A percentile compares a stretch with the other conserved stretches of the same genome.
Conservation (phyloP, 169 alveolate genomes). For the Plasmodium yoelii region DNA sequence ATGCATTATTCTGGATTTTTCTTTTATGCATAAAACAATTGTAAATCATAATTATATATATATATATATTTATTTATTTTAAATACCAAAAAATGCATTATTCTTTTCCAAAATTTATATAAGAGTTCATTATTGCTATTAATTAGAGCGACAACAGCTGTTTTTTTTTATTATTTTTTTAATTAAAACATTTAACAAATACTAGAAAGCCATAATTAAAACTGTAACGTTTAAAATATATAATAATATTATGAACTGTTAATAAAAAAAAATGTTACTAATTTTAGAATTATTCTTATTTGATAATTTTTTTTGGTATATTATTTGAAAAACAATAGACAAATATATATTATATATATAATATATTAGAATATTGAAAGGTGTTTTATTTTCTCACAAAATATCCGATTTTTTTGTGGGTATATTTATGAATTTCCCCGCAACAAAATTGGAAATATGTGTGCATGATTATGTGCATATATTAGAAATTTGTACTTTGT, state of each 20-base stretch:
- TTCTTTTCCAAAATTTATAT: not conserved
- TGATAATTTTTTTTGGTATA: constrained; percentile 13
- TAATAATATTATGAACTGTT: constrained; percentile 14
- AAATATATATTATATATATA: not conserved
- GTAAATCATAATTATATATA: too few species aligned
- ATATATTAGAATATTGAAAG: constrained; percentile 8
- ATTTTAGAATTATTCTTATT: constrained; percentile 37
- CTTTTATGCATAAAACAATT: too few species aligned
- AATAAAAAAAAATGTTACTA: constrained; percentile 13
- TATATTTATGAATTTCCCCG: constrained; percentile 2
- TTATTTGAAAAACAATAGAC: not conserved
- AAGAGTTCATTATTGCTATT: not conserved
- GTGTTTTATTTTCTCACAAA: not conserved
- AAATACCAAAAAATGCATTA: not conserved
- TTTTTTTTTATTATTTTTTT: constrained; percentile 2
- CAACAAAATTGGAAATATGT: constrained; percentile 16
- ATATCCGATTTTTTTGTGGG: constrained; percentile 1
- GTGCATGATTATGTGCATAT: constrained; percentile 51
- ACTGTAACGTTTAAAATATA: constrained; percentile 5
- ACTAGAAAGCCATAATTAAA: constrained; percentile 24
- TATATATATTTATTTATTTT: too few species aligned
- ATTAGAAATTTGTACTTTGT: constrained; percentile 7
- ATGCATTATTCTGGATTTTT: too few species aligned
- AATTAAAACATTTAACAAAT: constrained; percentile 3
- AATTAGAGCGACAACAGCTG: not conserved